phyloP scores from a whole-genome alignment of 2,329 filamentous ascomycete species.

The Verruconis gallopava region DNA sequence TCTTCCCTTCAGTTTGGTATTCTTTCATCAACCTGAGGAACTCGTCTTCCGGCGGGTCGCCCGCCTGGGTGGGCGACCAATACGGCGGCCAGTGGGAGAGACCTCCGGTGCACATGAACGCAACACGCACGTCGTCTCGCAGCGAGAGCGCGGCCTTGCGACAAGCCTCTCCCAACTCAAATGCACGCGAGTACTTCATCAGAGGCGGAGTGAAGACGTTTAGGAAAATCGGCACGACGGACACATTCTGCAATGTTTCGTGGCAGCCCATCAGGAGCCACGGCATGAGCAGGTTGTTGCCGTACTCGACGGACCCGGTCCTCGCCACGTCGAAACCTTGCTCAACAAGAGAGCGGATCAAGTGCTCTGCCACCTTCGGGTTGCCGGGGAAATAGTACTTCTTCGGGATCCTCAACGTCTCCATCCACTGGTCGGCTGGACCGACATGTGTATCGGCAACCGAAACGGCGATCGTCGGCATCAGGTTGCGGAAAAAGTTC shows the following conservation, averaged over 20 bases:
- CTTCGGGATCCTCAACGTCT: no score
- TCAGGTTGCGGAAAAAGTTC: constrained; percentile 20
- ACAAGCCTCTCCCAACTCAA: constrained; percentile 19
- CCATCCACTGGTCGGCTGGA: constrained; percentile 21
- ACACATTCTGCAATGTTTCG: constrained; percentile 13
- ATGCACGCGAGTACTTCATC: constrained; percentile 20
- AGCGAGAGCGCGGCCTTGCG: constrained; percentile 8
- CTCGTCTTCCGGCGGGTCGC: constrained; percentile 16
- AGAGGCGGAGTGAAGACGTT: constrained; percentile 21
- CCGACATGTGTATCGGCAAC: constrained; percentile 18
- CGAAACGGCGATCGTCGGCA: constrained; percentile 18
- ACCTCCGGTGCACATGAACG: not conserved
- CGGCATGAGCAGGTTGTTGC: constrained; percentile 21
- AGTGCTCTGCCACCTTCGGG: constrained; percentile 17
- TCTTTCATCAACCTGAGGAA: constrained; percentile 20
- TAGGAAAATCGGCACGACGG: constrained; percentile 19
- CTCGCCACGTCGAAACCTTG: constrained; percentile 18
- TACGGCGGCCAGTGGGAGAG: constrained; percentile 22
- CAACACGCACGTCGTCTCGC: not conserved
- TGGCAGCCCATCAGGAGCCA: constrained; percentile 19
- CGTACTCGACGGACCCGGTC: constrained; percentile 17
- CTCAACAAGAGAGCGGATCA: constrained; percentile 16
- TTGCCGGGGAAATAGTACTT: constrained; percentile 18
- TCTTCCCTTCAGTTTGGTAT: constrained; percentile 19
- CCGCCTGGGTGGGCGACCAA: constrained; percentile 18